Evolutionary conservation across 202 grass and related monocot species (phyloP).

Genomic region (Cymbopogon flexuosus): DNA sequence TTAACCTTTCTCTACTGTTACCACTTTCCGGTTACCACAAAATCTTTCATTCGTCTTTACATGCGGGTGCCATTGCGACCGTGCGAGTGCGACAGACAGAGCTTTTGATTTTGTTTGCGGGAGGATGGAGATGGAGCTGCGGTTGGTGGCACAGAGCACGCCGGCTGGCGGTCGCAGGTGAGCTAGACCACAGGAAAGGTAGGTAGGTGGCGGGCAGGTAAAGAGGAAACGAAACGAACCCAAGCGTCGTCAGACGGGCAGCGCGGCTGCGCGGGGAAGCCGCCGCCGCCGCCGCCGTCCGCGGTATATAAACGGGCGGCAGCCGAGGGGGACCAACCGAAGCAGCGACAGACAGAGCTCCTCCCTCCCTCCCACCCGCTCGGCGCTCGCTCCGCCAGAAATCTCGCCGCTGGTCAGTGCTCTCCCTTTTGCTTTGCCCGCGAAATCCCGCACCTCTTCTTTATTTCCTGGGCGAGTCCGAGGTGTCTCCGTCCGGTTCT

Average conservation of each 20-base stretch:
- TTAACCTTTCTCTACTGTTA: not conserved
- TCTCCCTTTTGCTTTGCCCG: not conserved
- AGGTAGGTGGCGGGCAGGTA: slow-evolving; percentile 28
- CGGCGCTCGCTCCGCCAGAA: not conserved
- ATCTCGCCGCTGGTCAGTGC: slow-evolving; percentile 33
- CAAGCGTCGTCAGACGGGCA: not conserved
- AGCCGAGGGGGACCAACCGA: not conserved
- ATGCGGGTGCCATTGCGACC: not conserved
- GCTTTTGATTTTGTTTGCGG: too few relatives aligned
- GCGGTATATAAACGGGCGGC: slow-evolving; percentile 32
- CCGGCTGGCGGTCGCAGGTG: not conserved
- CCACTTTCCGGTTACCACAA: not conserved
- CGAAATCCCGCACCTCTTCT: not conserved
- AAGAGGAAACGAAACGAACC: not conserved
- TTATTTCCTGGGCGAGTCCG: not conserved
- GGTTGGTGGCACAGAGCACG: slow-evolving; percentile 4
- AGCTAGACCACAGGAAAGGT: not conserved
- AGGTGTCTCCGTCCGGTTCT: not conserved
- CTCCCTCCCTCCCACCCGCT: not conserved
- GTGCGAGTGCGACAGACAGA: not conserved
- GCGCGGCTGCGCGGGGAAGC: not conserved
- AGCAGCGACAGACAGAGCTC: not conserved
- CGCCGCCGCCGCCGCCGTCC: not conserved
- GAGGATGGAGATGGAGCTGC: not conserved
- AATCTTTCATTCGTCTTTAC: not conserved